Conservation (phyloP, 768 basidiomycete species). For the Royoungia palumana region DNA sequence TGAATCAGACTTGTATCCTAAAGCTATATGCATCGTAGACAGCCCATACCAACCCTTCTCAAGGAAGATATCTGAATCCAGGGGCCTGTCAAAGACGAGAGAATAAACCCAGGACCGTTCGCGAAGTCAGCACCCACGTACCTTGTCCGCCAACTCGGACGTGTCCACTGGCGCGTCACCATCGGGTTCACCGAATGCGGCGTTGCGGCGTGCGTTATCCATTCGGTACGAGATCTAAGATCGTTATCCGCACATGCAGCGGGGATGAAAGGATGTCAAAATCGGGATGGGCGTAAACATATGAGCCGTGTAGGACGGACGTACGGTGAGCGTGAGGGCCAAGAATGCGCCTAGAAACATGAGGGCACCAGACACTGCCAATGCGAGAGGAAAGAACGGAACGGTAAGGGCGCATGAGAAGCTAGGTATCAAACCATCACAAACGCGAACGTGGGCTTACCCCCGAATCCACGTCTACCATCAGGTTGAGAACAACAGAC, state of each 20-base stretch:
- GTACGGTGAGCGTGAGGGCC: slow-evolving; percentile 20
- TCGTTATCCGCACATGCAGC: too few species aligned
- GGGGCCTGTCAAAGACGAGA: slow-evolving; percentile 39
- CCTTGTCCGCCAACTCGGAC: slow-evolving; percentile 62
- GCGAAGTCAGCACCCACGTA: slow-evolving; percentile 19
- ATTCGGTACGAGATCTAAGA: slow-evolving; percentile 56
- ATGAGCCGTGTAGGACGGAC: not conserved
- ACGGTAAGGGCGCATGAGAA: too few species aligned
- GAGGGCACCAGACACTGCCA: slow-evolving; percentile 19
- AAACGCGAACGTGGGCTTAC: not conserved
- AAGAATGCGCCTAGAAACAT: slow-evolving; percentile 22
- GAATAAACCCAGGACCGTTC: too few species aligned
- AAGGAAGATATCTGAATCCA: slow-evolving; percentile 54
- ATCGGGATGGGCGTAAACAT: not conserved
- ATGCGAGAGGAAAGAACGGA: too few species aligned
- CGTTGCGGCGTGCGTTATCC: slow-evolving; percentile 58
- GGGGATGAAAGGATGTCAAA: too few species aligned
- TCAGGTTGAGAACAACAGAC: too few species aligned
- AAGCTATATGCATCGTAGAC: too few species aligned
- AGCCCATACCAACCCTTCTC: not conserved
- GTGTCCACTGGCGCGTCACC: slow-evolving; percentile 58
- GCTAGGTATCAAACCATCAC: too few species aligned
- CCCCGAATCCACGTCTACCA: slow-evolving; percentile 1
- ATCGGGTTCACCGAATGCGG: slow-evolving; percentile 48
- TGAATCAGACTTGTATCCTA: too few species aligned